Percentiles rank a stretch among this genome's conserved stretches.
Conservation (phyloP, 1,284 basidiomycete species). For the Marasmius tenuissimus region DNA sequence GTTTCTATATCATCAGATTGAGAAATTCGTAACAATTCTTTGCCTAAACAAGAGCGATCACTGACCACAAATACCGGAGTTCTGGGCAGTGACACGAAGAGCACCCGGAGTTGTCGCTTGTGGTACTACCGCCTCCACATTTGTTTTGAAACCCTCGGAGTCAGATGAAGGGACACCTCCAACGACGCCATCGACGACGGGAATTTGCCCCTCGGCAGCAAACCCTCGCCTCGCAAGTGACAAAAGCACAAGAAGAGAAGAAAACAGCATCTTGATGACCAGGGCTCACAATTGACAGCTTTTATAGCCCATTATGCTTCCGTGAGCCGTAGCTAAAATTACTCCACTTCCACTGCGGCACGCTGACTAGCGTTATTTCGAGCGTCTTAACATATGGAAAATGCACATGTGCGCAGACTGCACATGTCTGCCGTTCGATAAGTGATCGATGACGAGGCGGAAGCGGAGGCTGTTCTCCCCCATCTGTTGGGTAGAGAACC, state of each 20-base stretch:
- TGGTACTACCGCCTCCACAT: background rate
- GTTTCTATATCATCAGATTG: constrained; percentile 25
- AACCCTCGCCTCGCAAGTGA: background rate
- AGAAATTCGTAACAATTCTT: background rate
- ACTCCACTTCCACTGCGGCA: no score
- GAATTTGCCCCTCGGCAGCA: constrained; percentile 20
- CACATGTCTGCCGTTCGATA: no score
- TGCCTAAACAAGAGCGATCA: background rate
- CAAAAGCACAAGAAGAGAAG: background rate
- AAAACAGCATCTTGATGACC: background rate
- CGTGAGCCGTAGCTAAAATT: no score
- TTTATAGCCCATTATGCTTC: background rate
- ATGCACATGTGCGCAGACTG: no score
- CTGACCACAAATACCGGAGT: constrained; percentile 37
- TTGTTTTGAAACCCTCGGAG: background rate
- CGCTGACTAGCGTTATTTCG: no score
- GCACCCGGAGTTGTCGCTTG: constrained; percentile 32
- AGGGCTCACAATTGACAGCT: background rate
- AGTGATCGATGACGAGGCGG: no score
- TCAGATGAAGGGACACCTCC: constrained; percentile 22
- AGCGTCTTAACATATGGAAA: no score
- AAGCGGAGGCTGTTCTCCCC: no score
- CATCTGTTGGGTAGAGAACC: no score
- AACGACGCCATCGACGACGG: constrained; percentile 28
- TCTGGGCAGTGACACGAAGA: constrained; percentile 36